phyloP scores from a whole-genome alignment of 2,329 filamentous ascomycete genomes.

The Microcyclospora pomicola region DNA sequence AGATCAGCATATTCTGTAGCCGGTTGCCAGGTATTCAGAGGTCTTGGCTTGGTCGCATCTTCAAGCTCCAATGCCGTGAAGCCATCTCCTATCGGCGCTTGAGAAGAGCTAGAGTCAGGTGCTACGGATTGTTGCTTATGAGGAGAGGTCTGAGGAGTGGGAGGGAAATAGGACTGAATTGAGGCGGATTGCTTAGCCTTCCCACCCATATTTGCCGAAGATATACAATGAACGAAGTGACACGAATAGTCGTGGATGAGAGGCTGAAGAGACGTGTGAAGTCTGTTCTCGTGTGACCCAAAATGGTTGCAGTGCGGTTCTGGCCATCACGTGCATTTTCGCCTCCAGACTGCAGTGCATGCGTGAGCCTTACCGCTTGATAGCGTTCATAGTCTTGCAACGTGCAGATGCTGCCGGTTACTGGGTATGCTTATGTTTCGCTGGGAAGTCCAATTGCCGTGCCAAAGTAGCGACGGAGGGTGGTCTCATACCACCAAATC shows the following conservation, averaged over 20 bases:
- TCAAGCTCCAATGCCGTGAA: conserved; percentile 37
- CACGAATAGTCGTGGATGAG: too few species aligned
- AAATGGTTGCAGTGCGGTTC: neutral
- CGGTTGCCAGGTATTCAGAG: conserved; percentile 32
- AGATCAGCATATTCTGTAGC: conserved; percentile 31
- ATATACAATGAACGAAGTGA: too few species aligned
- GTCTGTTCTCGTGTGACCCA: neutral
- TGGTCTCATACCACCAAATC: too few species aligned
- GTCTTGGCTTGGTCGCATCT: conserved; percentile 11
- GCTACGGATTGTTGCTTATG: conserved; percentile 5
- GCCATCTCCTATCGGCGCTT: conserved; percentile 31
- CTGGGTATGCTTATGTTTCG: too few species aligned
- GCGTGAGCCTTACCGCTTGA: too few species aligned
- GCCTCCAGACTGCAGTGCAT: neutral
- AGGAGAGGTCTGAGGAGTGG: conserved; percentile 14
- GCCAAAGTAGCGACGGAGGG: too few species aligned
- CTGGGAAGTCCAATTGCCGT: too few species aligned
- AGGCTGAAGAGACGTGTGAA: too few species aligned
- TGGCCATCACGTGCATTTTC: conserved; percentile 1
- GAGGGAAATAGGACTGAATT: conserved; percentile 31
- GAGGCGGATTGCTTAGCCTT: conserved; percentile 17
- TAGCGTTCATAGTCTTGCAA: too few species aligned
- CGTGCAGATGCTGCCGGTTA: too few species aligned
- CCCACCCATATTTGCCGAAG: conserved; percentile 4
- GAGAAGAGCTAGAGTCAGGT: neutral